These are phyloP conservation scores for Microsporum audouinii DNA, from an alignment of 2,329 filamentous ascomycete genomes.

Conservation along the genomic window DNA sequence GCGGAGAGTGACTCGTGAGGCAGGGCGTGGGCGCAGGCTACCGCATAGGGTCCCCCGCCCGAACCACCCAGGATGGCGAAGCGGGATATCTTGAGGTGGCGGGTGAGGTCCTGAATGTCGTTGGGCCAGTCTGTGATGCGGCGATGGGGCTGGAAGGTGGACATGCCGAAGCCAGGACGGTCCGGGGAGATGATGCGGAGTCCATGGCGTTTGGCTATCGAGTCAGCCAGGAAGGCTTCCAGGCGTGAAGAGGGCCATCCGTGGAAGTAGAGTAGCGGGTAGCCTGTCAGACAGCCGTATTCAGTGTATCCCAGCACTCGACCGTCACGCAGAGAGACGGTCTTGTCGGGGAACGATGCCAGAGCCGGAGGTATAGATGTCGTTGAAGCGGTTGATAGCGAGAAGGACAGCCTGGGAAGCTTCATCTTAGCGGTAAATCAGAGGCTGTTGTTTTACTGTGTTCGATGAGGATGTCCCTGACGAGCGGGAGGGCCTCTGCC, in stretches of 20 bases:
- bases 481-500: background rate
- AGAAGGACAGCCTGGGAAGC: background rate
- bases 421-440: background rate
- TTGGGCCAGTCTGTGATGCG: constrained; percentile 32
- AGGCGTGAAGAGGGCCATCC: constrained; percentile 35
- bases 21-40: constrained; percentile 36
- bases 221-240: constrained; percentile 29
- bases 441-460: background rate
- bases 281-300: constrained; percentile 28
- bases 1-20: constrained; percentile 24
- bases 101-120: constrained; percentile 33
- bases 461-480: background rate
- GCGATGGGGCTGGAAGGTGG: constrained; percentile 28
- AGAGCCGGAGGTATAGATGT: background rate
- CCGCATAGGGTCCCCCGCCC: constrained; percentile 38
- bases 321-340: constrained; percentile 15
- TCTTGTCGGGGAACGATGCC: background rate
- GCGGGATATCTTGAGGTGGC: constrained; percentile 29
- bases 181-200: constrained; percentile 35
- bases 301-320: constrained; percentile 36
- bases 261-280: constrained; percentile 34
- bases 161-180: constrained; percentile 35
- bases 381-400: background rate
- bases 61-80: constrained; percentile 38
- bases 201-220: constrained; percentile 23